Evolutionary conservation across 495 filamentous ascomycete genomes (phyloP), one percentile per base, ranked within the genome.

Genomic region (Emericellopsis terricola): DNA sequence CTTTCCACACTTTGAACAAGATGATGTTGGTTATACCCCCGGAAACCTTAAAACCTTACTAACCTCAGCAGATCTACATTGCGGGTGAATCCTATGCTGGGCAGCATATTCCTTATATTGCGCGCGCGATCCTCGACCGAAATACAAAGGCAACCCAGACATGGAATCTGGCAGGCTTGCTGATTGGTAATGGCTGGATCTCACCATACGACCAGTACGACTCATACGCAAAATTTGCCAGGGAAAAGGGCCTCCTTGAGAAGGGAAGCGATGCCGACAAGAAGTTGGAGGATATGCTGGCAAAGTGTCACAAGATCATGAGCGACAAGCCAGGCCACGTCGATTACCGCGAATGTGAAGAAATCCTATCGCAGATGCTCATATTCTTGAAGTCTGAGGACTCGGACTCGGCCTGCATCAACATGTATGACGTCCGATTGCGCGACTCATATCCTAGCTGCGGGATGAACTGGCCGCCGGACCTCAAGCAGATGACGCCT

Each of bases 171-270:
- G 61, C 69, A 37, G 91, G 91, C 11, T 63, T 97, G 23, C 51
- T 97, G 11, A 97, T 97, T 38, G 89, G 89, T 21, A 97, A 96
- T 49, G 89, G 87, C 15, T 97, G 91, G 91, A 84, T 96, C 41
- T 80, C 85, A 2, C 84, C 86, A 1, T 51, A 55, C 4, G 81
- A 92, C 34, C 89, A 97, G 51, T 97, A 96, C 49, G 71, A 76
- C n/a, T 65, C 87, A 2, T 92, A 94, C 44, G 60, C 93, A 15
- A 59, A 70, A 13, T 94, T 71, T 47, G 75, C 75, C 14, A 86
- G 82, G 55, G 65, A 81, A 37, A 66, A 73, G 43, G 76, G 73
- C 3, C 45, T 94, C 16, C 50, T 96, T 8, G 29, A 76, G 37
- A 65, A 71, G 39, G 80, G 71, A 26, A 77, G 70, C 27, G 57